Conservation (phyloP, 2,329 filamentous ascomycete genomes). For the Periconia macrospinosa region DNA sequence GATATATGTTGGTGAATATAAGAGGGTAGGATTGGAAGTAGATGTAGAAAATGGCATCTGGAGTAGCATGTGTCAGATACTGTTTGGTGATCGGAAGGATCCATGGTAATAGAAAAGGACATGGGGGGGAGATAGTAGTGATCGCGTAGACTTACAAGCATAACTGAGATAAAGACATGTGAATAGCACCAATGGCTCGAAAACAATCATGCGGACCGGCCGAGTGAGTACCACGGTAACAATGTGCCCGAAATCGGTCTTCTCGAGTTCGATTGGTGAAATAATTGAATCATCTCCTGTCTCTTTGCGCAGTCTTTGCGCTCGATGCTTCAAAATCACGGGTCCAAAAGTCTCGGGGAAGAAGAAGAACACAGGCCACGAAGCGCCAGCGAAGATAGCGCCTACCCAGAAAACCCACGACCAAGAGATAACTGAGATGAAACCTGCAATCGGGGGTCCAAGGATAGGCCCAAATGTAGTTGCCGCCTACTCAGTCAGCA, state of each 20-base stretch:
- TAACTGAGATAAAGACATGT: constrained; percentile 70
- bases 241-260: constrained; percentile 60
- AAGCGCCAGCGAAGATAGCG: constrained; percentile 67
- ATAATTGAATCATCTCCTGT: constrained; percentile 57
- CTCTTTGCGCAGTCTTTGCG: constrained; percentile 58
- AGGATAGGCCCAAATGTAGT: constrained; percentile 69
- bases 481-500: constrained; percentile 52
- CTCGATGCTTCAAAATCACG: constrained; percentile 53
- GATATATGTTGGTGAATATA: constrained; percentile 67
- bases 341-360: constrained; percentile 58
- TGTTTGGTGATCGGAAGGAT: background rate
- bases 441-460: constrained; percentile 67
- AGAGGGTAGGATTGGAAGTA: constrained; percentile 73
- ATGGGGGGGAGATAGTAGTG: background rate
- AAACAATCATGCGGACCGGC: constrained; percentile 72
- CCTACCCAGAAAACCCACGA: constrained; percentile 72
- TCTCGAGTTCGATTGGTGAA: constrained; percentile 66
- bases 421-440: constrained; percentile 64
- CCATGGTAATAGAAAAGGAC: background rate
- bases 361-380: constrained; percentile 62
- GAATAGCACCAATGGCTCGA: constrained; percentile 73
- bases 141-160: constrained; percentile 50
- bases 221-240: constrained; percentile 70
- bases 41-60: constrained; percentile 65
- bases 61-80: background rate